phyloP scores from a whole-genome alignment of 164 flowering plant species.

The Buxus sempervirens region DNA sequence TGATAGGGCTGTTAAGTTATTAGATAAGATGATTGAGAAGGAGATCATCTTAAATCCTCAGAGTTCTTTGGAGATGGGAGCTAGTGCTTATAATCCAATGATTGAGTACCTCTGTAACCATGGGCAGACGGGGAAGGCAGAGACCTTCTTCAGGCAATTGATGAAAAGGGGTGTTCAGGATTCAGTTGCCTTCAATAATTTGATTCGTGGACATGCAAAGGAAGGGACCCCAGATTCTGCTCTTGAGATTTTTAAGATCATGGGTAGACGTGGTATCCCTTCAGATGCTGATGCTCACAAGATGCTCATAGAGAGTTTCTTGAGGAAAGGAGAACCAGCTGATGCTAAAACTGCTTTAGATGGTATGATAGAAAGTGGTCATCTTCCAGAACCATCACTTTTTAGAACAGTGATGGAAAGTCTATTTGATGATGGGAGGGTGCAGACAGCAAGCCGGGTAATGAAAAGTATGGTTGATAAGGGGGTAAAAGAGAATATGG shows the following conservation, averaged over 20 bases:
- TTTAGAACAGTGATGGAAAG: constrained; percentile 66
- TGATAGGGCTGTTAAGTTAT: constrained; percentile 58
- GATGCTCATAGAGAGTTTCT: constrained; percentile 55
- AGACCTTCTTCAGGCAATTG: constrained; percentile 58
- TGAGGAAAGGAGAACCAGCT: constrained; percentile 77
- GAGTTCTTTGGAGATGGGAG: constrained; percentile 54
- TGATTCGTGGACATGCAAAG: constrained; percentile 73
- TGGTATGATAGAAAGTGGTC: constrained; percentile 71
- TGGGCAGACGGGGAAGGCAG: constrained; percentile 73
- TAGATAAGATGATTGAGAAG: constrained; percentile 76
- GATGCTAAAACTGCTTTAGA: constrained; percentile 78
- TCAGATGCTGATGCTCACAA: constrained; percentile 48
- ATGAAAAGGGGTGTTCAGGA: constrained; percentile 82
- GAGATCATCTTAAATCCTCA: constrained; percentile 59
- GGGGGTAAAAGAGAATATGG: constrained; percentile 81
- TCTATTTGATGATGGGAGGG: constrained; percentile 68
- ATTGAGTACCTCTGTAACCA: constrained; percentile 65
- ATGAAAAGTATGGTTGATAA: constrained; percentile 91
- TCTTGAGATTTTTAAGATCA: constrained; percentile 68
- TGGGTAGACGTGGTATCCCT: constrained; percentile 60
- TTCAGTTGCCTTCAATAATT: constrained; percentile 61
- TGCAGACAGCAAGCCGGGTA: constrained; percentile 88
- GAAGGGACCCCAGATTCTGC: constrained; percentile 72
- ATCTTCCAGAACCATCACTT: constrained; percentile 55
- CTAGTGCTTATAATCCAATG: constrained; percentile 65